Evolutionary conservation across 345 rosid genomes (phyloP).

Genomic region (thale cress (Arabidopsis thaliana)): DNA sequence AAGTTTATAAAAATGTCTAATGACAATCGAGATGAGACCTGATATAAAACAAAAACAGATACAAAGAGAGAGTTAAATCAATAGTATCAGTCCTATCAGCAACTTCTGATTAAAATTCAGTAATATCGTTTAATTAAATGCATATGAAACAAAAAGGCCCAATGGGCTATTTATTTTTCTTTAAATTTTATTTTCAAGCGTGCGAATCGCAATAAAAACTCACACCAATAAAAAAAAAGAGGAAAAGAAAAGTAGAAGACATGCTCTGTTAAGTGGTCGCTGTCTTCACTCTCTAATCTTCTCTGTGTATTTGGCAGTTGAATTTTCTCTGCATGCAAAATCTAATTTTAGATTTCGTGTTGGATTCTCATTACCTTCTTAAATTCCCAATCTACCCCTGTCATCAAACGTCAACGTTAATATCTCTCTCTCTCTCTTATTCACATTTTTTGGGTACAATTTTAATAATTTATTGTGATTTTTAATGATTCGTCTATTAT

Average conservation of each 20-base stretch:
- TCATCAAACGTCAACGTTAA: conserved; percentile 45
- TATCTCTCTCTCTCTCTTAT: conserved; percentile 21
- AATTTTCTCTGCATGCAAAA: conserved; percentile 48
- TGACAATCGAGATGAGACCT: conserved; percentile 23
- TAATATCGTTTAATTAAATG: conserved; percentile 8
- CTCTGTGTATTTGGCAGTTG: conserved; percentile 48
- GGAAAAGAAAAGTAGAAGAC: conserved; percentile 14
- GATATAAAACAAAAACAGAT: conserved; percentile 15
- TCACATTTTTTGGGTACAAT: not conserved
- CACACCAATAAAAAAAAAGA: not conserved
- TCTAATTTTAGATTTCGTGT: conserved; percentile 51
- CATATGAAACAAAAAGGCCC: conserved; percentile 25
- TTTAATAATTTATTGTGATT: conserved; percentile 28
- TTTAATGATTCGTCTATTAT: conserved; percentile 44
- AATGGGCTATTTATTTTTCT: conserved; percentile 40
- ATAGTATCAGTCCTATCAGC: conserved; percentile 25
- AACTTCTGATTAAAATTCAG: conserved; percentile 21
- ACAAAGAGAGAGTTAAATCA: conserved; percentile 12
- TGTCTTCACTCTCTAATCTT: conserved; percentile 45
- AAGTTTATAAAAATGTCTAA: not conserved
- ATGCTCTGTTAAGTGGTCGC: conserved; percentile 46
- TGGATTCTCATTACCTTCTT: conserved; percentile 40
- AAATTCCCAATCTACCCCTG: conserved; percentile 40
- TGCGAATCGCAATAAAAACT: conserved; percentile 37
- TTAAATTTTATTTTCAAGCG: conserved; percentile 9